These are phyloP conservation scores for Chlorella sp. DNA, from an alignment of 139 green algal species.

Conservation along the genomic window DNA sequence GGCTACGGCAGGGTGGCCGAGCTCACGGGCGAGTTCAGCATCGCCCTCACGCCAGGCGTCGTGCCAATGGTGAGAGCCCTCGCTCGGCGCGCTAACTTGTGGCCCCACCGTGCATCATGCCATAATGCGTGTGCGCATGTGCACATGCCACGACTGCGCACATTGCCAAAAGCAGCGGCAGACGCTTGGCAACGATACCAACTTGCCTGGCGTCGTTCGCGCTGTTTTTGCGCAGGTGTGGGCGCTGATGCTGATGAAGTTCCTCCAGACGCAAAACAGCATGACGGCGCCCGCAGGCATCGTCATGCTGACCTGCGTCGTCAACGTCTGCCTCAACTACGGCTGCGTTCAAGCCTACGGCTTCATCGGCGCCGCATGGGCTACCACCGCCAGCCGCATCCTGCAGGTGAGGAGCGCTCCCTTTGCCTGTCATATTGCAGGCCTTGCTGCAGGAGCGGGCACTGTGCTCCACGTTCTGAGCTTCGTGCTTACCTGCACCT, in stretches of 20 bases:
- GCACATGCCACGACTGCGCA: too few species aligned
- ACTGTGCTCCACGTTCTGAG: too few species aligned
- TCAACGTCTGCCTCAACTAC: conserved; percentile 21
- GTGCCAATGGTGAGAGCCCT: conserved; percentile 38
- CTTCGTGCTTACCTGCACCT: too few species aligned
- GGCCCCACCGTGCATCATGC: too few species aligned
- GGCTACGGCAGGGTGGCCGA: conserved; percentile 6
- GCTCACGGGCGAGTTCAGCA: conserved; percentile 15
- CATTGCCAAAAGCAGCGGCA: too few species aligned
- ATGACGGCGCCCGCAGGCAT: conserved; percentile 29
- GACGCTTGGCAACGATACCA: too few species aligned
- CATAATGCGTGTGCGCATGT: too few species aligned
- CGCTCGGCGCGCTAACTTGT: too few species aligned
- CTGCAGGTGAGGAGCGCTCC: background rate
- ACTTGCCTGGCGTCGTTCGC: background rate
- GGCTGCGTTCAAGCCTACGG: background rate
- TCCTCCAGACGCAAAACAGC: conserved; percentile 40
- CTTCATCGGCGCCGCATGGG: background rate
- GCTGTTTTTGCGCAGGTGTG: conserved; percentile 27
- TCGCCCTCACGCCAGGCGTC: conserved; percentile 33
- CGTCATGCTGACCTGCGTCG: conserved; percentile 8
- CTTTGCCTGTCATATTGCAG: too few species aligned
- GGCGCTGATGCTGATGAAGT: conserved; percentile 29
- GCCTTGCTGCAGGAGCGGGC: too few species aligned
- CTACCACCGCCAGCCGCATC: background rate